These are phyloP conservation scores for Biscutella laevigata DNA, from an alignment of 441 rosid genomes.

Conservation along the genomic window DNA sequence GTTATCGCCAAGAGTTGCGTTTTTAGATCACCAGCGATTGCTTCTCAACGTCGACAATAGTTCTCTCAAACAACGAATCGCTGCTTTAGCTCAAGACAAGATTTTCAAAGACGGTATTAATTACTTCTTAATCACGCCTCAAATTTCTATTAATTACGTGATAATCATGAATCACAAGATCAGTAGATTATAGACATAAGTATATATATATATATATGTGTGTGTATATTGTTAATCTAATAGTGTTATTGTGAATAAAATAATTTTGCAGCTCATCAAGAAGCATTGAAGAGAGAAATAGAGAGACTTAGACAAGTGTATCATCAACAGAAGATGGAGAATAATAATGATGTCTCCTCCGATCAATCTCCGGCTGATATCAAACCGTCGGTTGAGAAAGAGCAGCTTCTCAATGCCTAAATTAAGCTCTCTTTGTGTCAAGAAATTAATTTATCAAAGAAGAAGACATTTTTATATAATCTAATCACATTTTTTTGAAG, in stretches of 20 bases:
- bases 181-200: not conserved
- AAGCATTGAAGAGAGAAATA: slow-evolving; percentile 86
- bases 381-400: slow-evolving; percentile 38
- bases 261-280: slow-evolving; percentile 69
- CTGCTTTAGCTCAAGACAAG: slow-evolving; percentile 62
- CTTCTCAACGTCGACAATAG: slow-evolving; percentile 60
- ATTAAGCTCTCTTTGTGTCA: slow-evolving; percentile 27
- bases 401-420: slow-evolving; percentile 47
- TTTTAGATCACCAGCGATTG: slow-evolving; percentile 60
- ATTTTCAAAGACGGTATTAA: slow-evolving; percentile 70
- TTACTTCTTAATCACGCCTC: too few species aligned
- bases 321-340: slow-evolving; percentile 56
- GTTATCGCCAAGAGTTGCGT: slow-evolving; percentile 60
- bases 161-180: slow-evolving; percentile 9
- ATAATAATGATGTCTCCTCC: slow-evolving; percentile 22
- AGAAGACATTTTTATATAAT: slow-evolving; percentile 15
- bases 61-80: slow-evolving; percentile 62
- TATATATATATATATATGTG: too few species aligned
- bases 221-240: too few species aligned
- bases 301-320: slow-evolving; percentile 80
- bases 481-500: slow-evolving; percentile 27
- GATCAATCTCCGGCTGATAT: slow-evolving; percentile 28
- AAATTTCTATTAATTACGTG: too few species aligned
- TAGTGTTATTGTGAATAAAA: not conserved
- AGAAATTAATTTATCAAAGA: slow-evolving; percentile 13